A percentile compares a stretch with the other conserved stretches of the same genome.
phyloP scores from a whole-genome alignment of 768 basidiomycete species.

The Suillus cothurnatus region DNA sequence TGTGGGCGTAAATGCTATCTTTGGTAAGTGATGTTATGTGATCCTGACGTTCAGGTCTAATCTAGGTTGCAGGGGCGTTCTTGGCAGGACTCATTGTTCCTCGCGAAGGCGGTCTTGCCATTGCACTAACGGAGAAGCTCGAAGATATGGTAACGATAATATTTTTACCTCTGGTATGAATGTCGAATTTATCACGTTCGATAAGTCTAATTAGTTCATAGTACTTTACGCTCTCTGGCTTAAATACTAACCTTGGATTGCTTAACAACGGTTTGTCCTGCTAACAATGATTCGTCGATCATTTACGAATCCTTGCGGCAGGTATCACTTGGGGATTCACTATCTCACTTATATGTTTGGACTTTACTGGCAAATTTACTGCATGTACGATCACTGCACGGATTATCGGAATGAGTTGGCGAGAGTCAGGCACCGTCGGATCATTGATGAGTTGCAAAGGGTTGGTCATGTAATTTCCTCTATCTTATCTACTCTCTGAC shows the following conservation, averaged over 20 bases:
- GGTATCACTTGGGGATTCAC: constrained; percentile 89
- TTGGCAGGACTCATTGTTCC: constrained; percentile 82
- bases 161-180: constrained; percentile 80
- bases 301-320: constrained; percentile 22
- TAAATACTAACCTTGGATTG: constrained; percentile 88
- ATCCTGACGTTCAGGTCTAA: not conserved
- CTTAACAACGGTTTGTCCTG: constrained; percentile 64
- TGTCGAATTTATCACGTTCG: not conserved
- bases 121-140: constrained; percentile 86
- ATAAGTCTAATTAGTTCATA: constrained; percentile 27
- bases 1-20: constrained; percentile 93
- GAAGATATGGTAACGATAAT: constrained; percentile 94
- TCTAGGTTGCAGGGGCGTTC: constrained; percentile 63
- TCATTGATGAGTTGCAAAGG: constrained; percentile 97
- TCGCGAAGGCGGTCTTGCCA: constrained; percentile 82
- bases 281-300: not conserved
- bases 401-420: constrained; percentile 71
- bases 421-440: constrained; percentile 85
- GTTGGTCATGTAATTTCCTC: constrained; percentile 44
- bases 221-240: constrained; percentile 94
- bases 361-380: constrained; percentile 88
- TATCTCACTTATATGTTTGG: constrained; percentile 72
- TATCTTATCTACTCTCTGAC: not conserved
- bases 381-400: constrained; percentile 76
- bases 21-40: constrained; percentile 49